Conservation (phyloP, 1,284 basidiomycete genomes). For the Dichomitus squalens region DNA sequence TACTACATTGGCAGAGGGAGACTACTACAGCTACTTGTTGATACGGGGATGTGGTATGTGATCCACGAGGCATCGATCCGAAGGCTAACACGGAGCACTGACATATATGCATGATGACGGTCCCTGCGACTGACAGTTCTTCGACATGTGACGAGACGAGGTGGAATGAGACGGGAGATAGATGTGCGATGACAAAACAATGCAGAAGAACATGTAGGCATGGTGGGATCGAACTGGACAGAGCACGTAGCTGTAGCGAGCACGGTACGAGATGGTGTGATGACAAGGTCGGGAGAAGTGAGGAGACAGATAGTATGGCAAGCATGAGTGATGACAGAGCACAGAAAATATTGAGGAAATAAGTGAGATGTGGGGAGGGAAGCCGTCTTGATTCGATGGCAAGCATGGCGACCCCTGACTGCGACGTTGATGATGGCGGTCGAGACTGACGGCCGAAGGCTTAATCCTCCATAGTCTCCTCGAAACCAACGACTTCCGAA, state of each 20-base stretch:
- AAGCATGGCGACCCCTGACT: conserved; percentile 13
- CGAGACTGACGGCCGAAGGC: background rate
- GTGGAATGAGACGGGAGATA: conserved; percentile 18
- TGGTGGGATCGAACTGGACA: conserved; percentile 3
- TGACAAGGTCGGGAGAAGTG: background rate
- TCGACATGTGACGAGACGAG: conserved; percentile 1
- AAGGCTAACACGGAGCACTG: conserved; percentile 10
- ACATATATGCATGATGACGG: conserved; percentile 10
- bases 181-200: conserved; percentile 25
- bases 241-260: conserved; percentile 20
- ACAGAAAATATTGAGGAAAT: conserved; percentile 18
- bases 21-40: conserved; percentile 20
- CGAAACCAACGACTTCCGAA: conserved; percentile 42
- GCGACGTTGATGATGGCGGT: background rate
- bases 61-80: background rate
- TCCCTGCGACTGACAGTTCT: conserved; percentile 12
- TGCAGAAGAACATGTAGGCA: conserved; percentile 9
- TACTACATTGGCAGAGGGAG: conserved; percentile 19
- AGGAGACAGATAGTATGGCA: conserved; percentile 10
- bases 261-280: conserved; percentile 4
- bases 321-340: conserved; percentile 12
- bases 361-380: conserved; percentile 4
- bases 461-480: conserved; percentile 57
- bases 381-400: conserved; percentile 1
- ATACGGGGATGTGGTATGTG: background rate